These are phyloP conservation scores for Rugosomyces carneus DNA, from an alignment of 1,284 basidiomycete genomes.

Conservation along the genomic window DNA sequence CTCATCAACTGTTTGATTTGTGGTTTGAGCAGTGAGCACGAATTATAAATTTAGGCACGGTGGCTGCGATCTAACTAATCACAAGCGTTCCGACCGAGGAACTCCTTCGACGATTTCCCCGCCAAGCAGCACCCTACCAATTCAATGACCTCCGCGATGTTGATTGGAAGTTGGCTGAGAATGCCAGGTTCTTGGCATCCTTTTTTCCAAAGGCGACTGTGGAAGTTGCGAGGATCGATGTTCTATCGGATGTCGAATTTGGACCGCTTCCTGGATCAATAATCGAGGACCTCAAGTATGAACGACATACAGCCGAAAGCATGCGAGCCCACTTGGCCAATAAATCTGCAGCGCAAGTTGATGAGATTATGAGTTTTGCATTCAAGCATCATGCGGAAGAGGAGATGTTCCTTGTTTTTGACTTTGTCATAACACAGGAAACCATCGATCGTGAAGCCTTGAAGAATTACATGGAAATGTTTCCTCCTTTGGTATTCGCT, in stretches of 20 bases:
- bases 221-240: constrained; percentile 8
- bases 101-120: constrained; percentile 42
- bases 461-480: constrained; percentile 37
- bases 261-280: constrained; percentile 14
- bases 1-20: constrained; percentile 59
- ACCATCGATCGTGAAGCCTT: constrained; percentile 30
- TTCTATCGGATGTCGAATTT: constrained; percentile 9
- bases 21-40: constrained; percentile 57
- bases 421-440: constrained; percentile 26
- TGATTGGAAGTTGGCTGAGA: constrained; percentile 37
- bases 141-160: constrained; percentile 34
- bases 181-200: constrained; percentile 22
- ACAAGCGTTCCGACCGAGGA: constrained; percentile 54
- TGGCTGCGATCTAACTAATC: background rate
- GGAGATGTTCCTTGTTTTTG: constrained; percentile 48
- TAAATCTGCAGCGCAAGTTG: constrained; percentile 29
- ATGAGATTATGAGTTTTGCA: constrained; percentile 33
- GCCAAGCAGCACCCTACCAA: constrained; percentile 37
- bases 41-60: background rate
- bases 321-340: constrained; percentile 27
- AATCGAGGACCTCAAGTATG: constrained; percentile 15
- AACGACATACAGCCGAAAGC: constrained; percentile 24
- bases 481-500: constrained; percentile 48
- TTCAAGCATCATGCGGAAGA: constrained; percentile 45
- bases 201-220: constrained; percentile 23